Evolutionary conservation across 805 yeast genomes (phyloP), one percentile per base, ranked within the genome.

Genomic region (Candida stauntonica): DNA sequence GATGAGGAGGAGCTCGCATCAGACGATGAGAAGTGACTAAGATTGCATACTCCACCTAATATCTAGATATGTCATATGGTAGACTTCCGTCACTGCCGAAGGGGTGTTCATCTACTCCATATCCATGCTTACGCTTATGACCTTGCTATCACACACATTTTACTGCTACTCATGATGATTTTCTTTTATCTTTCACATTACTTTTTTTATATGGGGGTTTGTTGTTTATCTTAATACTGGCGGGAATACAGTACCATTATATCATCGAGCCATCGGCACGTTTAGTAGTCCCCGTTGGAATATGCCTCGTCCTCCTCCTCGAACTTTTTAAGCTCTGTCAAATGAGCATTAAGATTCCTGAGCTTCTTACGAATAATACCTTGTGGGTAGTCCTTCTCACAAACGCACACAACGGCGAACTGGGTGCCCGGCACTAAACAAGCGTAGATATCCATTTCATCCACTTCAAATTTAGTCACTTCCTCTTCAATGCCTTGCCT

Each of bases 1-100:
- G 75, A 68, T 24, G 72, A 64, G 5, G 71, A 65, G 29, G 57
- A 52, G 47, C 38, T 51, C 18, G 41, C 45, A 1, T 46, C 55
- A 38, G 57, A 45, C 47, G 52, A 48, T 48, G 64, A 50, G 46
- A 60, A 44, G 55, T 62, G 49, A 54, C 19, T 21, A 11, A 21
- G 11, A 21, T n/a, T n/a, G n/a, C n/a, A n/a, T n/a, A n/a, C n/a
- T n/a, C n/a, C n/a, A n/a, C n/a, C n/a, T n/a, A n/a, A n/a, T n/a
- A n/a, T n/a, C n/a, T n/a, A n/a, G n/a, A n/a, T n/a, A n/a, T n/a
- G n/a, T n/a, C n/a, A n/a, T n/a, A n/a, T n/a, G n/a, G n/a, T n/a
- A n/a, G n/a, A n/a, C n/a, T n/a, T n/a, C n/a, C n/a, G n/a, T n/a
- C n/a, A n/a, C n/a, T n/a, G n/a, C n/a, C n/a, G n/a, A n/a, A n/a